A percentile compares a stretch with the other conserved stretches of the same genome.
Evolutionary conservation across 108 stramenopile genomes (phyloP).

Genomic region (Epithemia pelagica): DNA sequence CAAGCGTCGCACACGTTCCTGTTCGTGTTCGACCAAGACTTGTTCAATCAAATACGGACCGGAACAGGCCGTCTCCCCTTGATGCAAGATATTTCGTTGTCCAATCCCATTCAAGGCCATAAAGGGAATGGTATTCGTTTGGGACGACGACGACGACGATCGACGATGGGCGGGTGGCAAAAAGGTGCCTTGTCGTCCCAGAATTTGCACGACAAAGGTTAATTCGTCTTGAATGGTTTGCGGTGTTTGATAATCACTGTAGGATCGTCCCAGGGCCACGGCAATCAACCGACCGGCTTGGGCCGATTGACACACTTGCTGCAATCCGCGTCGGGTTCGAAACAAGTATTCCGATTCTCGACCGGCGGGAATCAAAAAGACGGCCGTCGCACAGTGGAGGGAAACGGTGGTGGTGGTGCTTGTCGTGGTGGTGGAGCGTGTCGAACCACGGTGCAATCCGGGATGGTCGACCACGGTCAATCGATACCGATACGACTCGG

Average conservation of each 20-base stretch:
- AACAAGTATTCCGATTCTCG: slow-evolving; percentile 23
- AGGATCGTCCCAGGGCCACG: slow-evolving; percentile 10
- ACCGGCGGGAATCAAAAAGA: slow-evolving; percentile 18
- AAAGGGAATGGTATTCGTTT: slow-evolving; percentile 13
- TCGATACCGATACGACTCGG: slow-evolving; percentile 9
- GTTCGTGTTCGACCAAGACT: slow-evolving; percentile 4
- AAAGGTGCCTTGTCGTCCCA: slow-evolving; percentile 15
- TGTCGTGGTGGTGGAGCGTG: not conserved
- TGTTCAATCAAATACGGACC: slow-evolving; percentile 20
- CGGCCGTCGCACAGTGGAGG: slow-evolving; percentile 5
- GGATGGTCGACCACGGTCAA: slow-evolving; percentile 10
- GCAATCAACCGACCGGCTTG: slow-evolving; percentile 15
- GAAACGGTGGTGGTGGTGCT: not conserved
- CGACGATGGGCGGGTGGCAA: not conserved
- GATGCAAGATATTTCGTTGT: slow-evolving; percentile 9
- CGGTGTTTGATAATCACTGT: not conserved
- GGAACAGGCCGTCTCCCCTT: slow-evolving; percentile 7
- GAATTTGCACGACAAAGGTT: slow-evolving; percentile 16
- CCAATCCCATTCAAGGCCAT: slow-evolving; percentile 27
- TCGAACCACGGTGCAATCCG: too few species aligned
- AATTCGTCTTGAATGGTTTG: slow-evolving; percentile 13
- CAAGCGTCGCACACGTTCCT: slow-evolving; percentile 13
- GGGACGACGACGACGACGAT: not conserved
- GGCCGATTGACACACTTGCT: slow-evolving; percentile 10
- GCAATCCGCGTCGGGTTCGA: slow-evolving; percentile 5